Conservation (phyloP, 352 stramenopile species). For the Globisporangium irregulare region DNA sequence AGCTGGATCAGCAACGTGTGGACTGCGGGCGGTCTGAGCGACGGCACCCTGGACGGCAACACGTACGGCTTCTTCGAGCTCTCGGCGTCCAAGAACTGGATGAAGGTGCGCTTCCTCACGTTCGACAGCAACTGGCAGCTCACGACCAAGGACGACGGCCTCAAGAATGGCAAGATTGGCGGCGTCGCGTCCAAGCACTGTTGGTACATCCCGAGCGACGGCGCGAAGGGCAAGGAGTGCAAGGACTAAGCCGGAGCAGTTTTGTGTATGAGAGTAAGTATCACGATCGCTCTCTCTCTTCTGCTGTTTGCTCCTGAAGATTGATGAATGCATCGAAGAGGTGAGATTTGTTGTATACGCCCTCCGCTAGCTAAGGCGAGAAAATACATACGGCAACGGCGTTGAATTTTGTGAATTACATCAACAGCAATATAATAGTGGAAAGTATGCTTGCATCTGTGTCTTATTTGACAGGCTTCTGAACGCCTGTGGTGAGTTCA, state of each 20-base stretch:
- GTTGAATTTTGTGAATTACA: slow-evolving; percentile 2
- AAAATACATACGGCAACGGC: slow-evolving; percentile 3
- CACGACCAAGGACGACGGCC: slow-evolving; percentile 21
- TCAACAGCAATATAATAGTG: background rate
- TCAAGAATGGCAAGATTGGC: slow-evolving; percentile 19
- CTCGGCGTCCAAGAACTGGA: slow-evolving; percentile 27
- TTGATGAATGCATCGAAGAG: background rate
- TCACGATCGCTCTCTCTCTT: background rate
- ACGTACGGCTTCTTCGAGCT: slow-evolving; percentile 41
- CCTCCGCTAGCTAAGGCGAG: background rate
- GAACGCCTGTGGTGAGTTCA: background rate
- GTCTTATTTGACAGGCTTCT: background rate
- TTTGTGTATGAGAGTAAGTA: slow-evolving; percentile 11
- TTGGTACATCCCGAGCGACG: slow-evolving; percentile 46
- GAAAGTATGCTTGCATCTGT: background rate
- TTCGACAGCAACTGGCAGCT: slow-evolving; percentile 38
- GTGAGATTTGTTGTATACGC: background rate
- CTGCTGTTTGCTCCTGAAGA: background rate
- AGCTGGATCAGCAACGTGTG: slow-evolving; percentile 24
- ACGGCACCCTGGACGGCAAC: slow-evolving; percentile 29
- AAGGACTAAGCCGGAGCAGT: slow-evolving; percentile 5
- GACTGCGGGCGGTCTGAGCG: slow-evolving; percentile 21
- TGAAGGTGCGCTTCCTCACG: slow-evolving; percentile 41
- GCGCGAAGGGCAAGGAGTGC: slow-evolving; percentile 27
- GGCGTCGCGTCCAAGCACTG: slow-evolving; percentile 30